Evolutionary conservation across 2,329 filamentous ascomycete species (phyloP), one percentile per base, ranked within the genome.

Genomic region (Microascus cirrosus): DNA sequence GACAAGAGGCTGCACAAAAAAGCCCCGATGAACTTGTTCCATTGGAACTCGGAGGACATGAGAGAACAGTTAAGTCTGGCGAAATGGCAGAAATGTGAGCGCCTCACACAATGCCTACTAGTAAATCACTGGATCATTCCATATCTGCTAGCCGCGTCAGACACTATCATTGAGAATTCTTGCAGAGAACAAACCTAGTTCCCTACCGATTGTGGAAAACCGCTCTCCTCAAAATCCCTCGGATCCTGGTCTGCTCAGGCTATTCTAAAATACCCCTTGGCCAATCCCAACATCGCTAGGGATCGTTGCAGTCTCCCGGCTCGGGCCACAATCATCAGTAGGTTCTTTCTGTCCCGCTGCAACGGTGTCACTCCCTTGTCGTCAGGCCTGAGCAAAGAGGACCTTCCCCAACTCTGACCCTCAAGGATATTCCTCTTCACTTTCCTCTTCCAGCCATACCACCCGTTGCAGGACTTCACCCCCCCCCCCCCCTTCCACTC

Each of bases 361-460:
- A 50, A 50, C 45, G 45, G n/a, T 24, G 45, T 12, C 45, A 20
- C 39, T 7, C 39, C 39, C 39, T 45, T n/a, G 39, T 45, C 39
- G 39, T 18, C 39, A 45, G n/a, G 15, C 39, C n/a, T n/a, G 39
- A 45, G 6, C 13, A 18, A 45, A 15, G 8, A 18, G 39, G n/a
- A 45, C 15, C 13, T 45, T 45, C n/a, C 39, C 39, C 39, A 45
- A n/a, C n/a, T 42, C n/a, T 18, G 36, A 42, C 36, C 42, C 20
- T 22, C 20, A 48, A 13, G 45, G 45, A 22, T 50, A 50, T 52
- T 4, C 20, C 54, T 22, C 35, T 25, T 32, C 54, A 51, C 55
- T 57, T 57, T 51, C 55, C 55, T 57, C 28, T 52, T 57, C 55
- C 12, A 25, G 55, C 22, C 45, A 52, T 11, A 13, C 55, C 35